Conservation (phyloP, 441 rosid genomes). For the Jatropha podagrica region DNA sequence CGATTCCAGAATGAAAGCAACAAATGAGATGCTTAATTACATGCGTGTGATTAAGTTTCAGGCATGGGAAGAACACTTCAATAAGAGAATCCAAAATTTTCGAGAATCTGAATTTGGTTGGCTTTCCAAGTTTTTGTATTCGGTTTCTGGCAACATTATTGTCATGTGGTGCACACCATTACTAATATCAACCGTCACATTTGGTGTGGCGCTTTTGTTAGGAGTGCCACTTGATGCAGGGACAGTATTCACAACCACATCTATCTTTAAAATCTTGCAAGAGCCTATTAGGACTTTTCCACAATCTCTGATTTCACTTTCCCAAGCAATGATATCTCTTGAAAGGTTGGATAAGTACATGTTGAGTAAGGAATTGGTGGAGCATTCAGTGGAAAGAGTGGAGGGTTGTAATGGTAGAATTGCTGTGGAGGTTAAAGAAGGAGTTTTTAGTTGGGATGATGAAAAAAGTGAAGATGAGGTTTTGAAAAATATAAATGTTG, state of each 20-base stretch:
- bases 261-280: constrained; percentile 85
- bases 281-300: constrained; percentile 93
- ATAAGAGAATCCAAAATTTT: constrained; percentile 62
- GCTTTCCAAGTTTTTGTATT: constrained; percentile 85
- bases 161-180: constrained; percentile 88
- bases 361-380: constrained; percentile 71
- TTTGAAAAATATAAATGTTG: constrained; percentile 57
- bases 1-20: constrained; percentile 89
- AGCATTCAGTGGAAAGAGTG: constrained; percentile 54
- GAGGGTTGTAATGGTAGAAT: constrained; percentile 52
- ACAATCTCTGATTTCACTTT: constrained; percentile 87
- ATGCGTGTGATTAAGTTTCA: constrained; percentile 96
- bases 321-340: constrained; percentile 89
- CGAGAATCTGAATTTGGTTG: constrained; percentile 73
- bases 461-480: constrained; percentile 49
- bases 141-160: constrained; percentile 65
- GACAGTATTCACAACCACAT: constrained; percentile 79
- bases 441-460: constrained; percentile 83
- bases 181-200: constrained; percentile 70
- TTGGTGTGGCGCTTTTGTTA: constrained; percentile 62
- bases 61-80: constrained; percentile 94
- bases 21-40: constrained; percentile 89
- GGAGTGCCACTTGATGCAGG: constrained; percentile 84
- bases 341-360: constrained; percentile 73
- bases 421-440: constrained; percentile 71